Conservation (phyloP, 345 rosid species). For the Barbarea vulgaris region DNA sequence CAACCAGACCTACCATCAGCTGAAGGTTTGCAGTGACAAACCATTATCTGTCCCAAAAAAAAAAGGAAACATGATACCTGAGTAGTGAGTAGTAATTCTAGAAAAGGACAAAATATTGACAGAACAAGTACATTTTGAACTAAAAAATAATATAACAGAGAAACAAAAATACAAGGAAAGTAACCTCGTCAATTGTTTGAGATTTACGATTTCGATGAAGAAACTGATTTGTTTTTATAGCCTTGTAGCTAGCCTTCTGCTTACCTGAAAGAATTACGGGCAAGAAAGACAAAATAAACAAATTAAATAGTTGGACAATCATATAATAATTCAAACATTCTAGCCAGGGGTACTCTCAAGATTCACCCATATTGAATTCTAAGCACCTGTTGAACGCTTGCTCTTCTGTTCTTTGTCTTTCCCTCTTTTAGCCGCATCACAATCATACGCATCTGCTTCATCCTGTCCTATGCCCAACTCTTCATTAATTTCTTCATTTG, state of each 20-base stretch:
- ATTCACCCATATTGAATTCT: constrained; percentile 18
- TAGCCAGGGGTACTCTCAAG: background rate
- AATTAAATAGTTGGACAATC: background rate
- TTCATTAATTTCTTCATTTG: constrained; percentile 86
- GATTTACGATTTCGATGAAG: constrained; percentile 83
- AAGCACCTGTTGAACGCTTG: constrained; percentile 56
- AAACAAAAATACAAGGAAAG: constrained; percentile 23
- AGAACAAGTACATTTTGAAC: constrained; percentile 12
- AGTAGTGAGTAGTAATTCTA: constrained; percentile 16
- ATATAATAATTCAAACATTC: constrained; percentile 10
- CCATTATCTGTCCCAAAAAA: constrained; percentile 72
- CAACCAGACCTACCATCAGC: constrained; percentile 70
- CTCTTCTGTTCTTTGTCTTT: constrained; percentile 55
- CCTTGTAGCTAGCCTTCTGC: constrained; percentile 64
- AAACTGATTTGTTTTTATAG: constrained; percentile 71
- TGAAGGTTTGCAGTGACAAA: constrained; percentile 84
- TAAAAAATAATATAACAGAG: background rate
- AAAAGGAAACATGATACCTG: constrained; percentile 16
- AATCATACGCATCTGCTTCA: constrained; percentile 80
- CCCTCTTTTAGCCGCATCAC: constrained; percentile 50
- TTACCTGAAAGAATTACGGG: constrained; percentile 49
- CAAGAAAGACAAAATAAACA: constrained; percentile 21
- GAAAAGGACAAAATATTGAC: constrained; percentile 1
- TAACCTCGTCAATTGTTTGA: constrained; percentile 96
- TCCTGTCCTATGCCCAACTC: constrained; percentile 90